These are phyloP conservation scores for Aureobasidium sp. DNA, from an alignment of 2,329 filamentous ascomycete species.

Conservation along the genomic window DNA sequence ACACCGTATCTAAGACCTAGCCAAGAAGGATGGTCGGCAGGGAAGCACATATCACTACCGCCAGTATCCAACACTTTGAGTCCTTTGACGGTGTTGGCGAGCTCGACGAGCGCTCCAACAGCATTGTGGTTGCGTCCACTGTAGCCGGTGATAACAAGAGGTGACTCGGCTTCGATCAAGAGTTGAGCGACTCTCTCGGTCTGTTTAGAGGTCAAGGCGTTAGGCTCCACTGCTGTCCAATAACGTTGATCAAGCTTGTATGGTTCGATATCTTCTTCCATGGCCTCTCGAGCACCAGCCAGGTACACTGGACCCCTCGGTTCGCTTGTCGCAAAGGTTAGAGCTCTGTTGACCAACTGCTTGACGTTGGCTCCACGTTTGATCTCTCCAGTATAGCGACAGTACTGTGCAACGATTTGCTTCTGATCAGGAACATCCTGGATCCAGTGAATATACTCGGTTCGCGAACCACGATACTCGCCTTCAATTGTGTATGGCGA, in stretches of 20 bases:
- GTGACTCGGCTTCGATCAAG: conserved; percentile 55
- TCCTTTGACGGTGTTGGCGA: conserved; percentile 60
- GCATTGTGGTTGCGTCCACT: conserved; percentile 58
- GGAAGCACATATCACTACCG: conserved; percentile 76
- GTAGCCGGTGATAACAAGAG: conserved; percentile 66
- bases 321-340: conserved; percentile 71
- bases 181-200: conserved; percentile 54
- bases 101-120: conserved; percentile 53
- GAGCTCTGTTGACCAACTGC: conserved; percentile 76
- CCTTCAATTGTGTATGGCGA: conserved; percentile 71
- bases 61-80: conserved; percentile 67
- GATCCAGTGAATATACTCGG: conserved; percentile 82
- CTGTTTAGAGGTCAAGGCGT: conserved; percentile 49
- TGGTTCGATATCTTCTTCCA: conserved; percentile 75
- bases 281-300: conserved; percentile 67
- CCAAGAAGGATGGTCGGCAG: conserved; percentile 54
- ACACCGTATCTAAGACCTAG: conserved; percentile 61
- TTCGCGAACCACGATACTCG: conserved; percentile 66
- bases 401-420: conserved; percentile 75
- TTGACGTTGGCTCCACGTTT: conserved; percentile 80
- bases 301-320: conserved; percentile 76
- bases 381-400: conserved; percentile 73
- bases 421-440: conserved; percentile 78
- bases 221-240: conserved; percentile 64
- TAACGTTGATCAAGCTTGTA: conserved; percentile 59